phyloP scores from a whole-genome alignment of 352 stramenopile genomes.

The Phytopythium boreale region DNA sequence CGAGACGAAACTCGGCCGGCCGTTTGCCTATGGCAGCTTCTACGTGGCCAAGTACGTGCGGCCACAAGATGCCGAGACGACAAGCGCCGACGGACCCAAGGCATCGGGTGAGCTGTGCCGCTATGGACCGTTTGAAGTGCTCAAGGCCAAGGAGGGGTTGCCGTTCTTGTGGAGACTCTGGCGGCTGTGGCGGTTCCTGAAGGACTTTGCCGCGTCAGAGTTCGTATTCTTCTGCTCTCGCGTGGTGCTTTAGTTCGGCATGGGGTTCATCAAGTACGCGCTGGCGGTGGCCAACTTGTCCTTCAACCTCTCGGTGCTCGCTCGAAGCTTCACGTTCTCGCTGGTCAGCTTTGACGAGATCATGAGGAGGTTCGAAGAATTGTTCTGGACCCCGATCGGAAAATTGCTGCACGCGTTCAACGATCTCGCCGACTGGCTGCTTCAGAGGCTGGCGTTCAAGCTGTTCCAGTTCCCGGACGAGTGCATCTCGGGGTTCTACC shows the following conservation, averaged over 20 bases:
- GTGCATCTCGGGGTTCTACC: constrained; percentile 37
- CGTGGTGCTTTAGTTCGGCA: constrained; percentile 17
- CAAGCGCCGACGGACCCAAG: not conserved
- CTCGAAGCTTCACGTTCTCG: constrained; percentile 29
- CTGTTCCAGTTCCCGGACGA: constrained; percentile 24
- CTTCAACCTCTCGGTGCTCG: constrained; percentile 56
- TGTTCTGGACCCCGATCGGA: constrained; percentile 17
- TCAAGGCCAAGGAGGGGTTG: constrained; percentile 9
- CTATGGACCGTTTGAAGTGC: constrained; percentile 43
- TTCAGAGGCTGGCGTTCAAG: constrained; percentile 23
- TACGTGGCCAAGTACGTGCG: constrained; percentile 52
- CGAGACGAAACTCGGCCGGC: constrained; percentile 10
- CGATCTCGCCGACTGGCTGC: constrained; percentile 20
- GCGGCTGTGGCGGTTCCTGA: too few relatives aligned
- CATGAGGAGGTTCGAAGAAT: constrained; percentile 14
- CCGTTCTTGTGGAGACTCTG: too few relatives aligned
- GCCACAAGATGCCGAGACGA: not conserved
- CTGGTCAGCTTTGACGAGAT: constrained; percentile 10
- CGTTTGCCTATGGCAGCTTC: constrained; percentile 28
- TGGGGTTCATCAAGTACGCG: constrained; percentile 44
- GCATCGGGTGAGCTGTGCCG: constrained; percentile 38
- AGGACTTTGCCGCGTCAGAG: constrained; percentile 9
- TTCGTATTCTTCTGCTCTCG: constrained; percentile 16
- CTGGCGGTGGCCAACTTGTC: constrained; percentile 47
- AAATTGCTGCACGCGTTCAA: constrained; percentile 26